A percentile compares a stretch with the other conserved stretches of the same genome.
These are phyloP conservation scores for Balakata baccata DNA, from an alignment of 345 rosid genomes.

Conservation along the genomic window DNA sequence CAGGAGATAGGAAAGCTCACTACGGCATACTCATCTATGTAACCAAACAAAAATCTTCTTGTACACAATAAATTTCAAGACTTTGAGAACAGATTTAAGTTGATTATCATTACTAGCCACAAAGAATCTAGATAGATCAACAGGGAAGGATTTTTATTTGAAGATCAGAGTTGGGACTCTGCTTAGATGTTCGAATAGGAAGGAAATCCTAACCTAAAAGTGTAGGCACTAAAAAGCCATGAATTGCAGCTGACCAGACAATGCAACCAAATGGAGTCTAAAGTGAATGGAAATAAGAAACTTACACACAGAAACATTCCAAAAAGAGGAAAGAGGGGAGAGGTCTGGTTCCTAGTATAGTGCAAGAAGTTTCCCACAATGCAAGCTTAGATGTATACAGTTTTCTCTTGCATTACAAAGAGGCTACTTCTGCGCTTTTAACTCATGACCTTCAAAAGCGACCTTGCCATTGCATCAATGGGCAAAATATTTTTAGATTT, in stretches of 20 bases:
- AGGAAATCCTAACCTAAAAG: neutral
- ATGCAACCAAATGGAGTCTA: neutral
- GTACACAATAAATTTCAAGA: neutral
- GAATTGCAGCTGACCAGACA: neutral
- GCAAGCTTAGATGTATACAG: neutral
- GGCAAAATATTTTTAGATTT: neutral
- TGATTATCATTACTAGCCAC: neutral
- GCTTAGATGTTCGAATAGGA: neutral
- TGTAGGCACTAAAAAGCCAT: neutral
- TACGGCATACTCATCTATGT: neutral
- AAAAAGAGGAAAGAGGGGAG: neutral
- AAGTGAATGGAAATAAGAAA: neutral
- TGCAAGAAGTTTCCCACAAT: neutral
- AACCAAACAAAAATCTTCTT: neutral
- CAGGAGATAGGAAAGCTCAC: neutral
- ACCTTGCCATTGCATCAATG: neutral
- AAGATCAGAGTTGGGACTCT: neutral
- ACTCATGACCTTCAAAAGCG: neutral
- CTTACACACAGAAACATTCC: neutral
- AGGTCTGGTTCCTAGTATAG: neutral
- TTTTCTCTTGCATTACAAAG: constrained; percentile 1
- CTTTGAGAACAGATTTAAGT: neutral
- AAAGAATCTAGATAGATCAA: neutral
- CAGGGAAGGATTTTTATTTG: neutral
- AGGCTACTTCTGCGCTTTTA: neutral